Base-by-base conservation (phyloP, 768 basidiomycete species). In the Cantharellus anzutake region DNA sequence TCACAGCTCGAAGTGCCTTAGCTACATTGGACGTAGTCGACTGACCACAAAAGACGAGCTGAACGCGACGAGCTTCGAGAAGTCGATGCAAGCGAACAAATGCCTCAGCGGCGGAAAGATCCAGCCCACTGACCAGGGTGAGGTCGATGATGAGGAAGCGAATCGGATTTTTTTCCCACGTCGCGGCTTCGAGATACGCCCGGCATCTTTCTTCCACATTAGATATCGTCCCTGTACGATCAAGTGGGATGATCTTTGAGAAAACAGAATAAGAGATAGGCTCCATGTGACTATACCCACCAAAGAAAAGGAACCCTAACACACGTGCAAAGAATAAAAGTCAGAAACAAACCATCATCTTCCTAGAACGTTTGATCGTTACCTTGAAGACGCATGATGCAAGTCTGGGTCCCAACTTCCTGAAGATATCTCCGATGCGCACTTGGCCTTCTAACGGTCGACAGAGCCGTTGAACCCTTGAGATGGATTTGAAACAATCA, bases 21-120 rank as follows among this genome's bases (percentile, higher is more conserved):
- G 82, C 84, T 3, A 92, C 78, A 0, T 77, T 65, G 0, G 81
- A 81, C 5, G 84, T 79, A 0, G 73, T 72, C 1, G 74, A 70
- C 55, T 86, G 78, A 0, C 94, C 94, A 67, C 93, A 98, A 60
- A 99, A 80, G 29, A 97, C 88, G 29, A 99, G 74, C 1, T 83
- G 78, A 59, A 97, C 84, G n/a, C 75, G 75, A 66, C 84, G 85
- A 2, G 79, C 79, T 3, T 78, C 74, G 38, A 97, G 73, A 4
- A 97, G 67, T 4, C 93, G 77, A 64, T 94, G 91, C 4, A 97
- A 77, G 5, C 94, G 80, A 42, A 97, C 86, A 64, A 97, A 90
- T 0, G 93, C 94, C 67, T 98, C 94, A 0, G 93, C 89, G 2
- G 93, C 81, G 0, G 88, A 93, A 78, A 96, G 84, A 70, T 99